phyloP scores from a whole-genome alignment of 2,329 filamentous ascomycete genomes.

The Aspergillus sp. region DNA sequence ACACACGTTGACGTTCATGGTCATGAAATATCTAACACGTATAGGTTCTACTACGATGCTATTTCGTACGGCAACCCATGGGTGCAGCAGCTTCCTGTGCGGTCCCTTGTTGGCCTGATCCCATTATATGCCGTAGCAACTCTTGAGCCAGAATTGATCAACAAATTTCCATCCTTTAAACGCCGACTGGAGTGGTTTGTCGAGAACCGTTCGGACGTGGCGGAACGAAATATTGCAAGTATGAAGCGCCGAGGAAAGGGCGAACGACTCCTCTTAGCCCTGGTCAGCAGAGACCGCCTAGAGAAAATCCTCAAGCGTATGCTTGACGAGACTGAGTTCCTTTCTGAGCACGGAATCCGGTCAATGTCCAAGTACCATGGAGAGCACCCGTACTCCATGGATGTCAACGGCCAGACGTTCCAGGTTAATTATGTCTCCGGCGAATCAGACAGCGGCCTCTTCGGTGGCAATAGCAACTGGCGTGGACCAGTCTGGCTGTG shows the following conservation, averaged over 20 bases:
- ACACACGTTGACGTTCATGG: neutral
- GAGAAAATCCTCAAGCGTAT: slow-evolving; percentile 86
- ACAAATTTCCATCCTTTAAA: slow-evolving; percentile 89
- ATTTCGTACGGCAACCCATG: slow-evolving; percentile 94
- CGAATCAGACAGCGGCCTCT: slow-evolving; percentile 93
- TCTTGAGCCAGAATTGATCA: slow-evolving; percentile 88
- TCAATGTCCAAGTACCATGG: slow-evolving; percentile 91
- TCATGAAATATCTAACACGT: slow-evolving; percentile 14
- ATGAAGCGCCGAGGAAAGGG: slow-evolving; percentile 89
- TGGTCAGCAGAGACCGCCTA: slow-evolving; percentile 90
- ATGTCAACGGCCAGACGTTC: slow-evolving; percentile 89
- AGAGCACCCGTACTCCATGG: slow-evolving; percentile 88
- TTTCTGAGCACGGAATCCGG: slow-evolving; percentile 85
- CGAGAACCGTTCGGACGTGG: slow-evolving; percentile 79
- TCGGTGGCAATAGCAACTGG: slow-evolving; percentile 98
- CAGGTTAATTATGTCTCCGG: slow-evolving; percentile 86
- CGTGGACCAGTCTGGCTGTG: slow-evolving; percentile 93
- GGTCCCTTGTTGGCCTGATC: slow-evolving; percentile 89
- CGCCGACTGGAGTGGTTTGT: slow-evolving; percentile 93
- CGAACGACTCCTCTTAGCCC: slow-evolving; percentile 79
- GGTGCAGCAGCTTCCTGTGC: slow-evolving; percentile 87
- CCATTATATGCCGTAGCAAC: slow-evolving; percentile 91
- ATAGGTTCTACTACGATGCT: slow-evolving; percentile 91
- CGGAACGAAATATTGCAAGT: slow-evolving; percentile 90
- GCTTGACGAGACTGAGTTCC: slow-evolving; percentile 91